A percentile compares a stretch with the other conserved stretches of the same genome.
Evolutionary conservation across 352 stramenopile genomes (phyloP).

Genomic region (Globisporangium nodosum): DNA sequence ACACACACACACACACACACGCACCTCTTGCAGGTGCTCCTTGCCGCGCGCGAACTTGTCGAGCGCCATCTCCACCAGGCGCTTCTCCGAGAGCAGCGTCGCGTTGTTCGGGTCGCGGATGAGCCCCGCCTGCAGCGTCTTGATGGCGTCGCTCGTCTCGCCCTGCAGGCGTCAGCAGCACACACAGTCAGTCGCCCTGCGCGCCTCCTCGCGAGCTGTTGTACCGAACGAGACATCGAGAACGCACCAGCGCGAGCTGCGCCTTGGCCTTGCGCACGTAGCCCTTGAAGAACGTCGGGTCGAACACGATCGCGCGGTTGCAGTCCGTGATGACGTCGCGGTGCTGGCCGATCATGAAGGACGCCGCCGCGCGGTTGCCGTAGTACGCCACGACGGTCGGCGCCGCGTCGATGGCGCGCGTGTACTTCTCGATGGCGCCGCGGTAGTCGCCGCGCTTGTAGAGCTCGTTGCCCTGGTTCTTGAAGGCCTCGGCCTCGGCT

Average conservation of each 20-base stretch:
- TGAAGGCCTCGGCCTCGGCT: slow-evolving; percentile 69
- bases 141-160: slow-evolving; percentile 60
- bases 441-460: slow-evolving; percentile 91
- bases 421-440: slow-evolving; percentile 87
- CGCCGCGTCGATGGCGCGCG: slow-evolving; percentile 85
- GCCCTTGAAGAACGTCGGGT: slow-evolving; percentile 87
- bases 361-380: slow-evolving; percentile 87
- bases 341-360: slow-evolving; percentile 88
- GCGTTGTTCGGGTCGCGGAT: slow-evolving; percentile 76
- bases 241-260: slow-evolving; percentile 65
- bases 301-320: slow-evolving; percentile 86
- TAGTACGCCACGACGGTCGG: slow-evolving; percentile 85
- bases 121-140: slow-evolving; percentile 70
- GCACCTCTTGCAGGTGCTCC: slow-evolving; percentile 60
- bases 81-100: slow-evolving; percentile 71
- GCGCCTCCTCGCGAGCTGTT: neutral
- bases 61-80: slow-evolving; percentile 71
- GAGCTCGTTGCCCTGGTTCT: slow-evolving; percentile 86
- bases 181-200: neutral
- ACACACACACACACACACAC: slow-evolving; percentile 4
- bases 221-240: no score
- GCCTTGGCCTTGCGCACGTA: slow-evolving; percentile 89
- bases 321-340: slow-evolving; percentile 90
- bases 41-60: slow-evolving; percentile 73
- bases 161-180: slow-evolving; percentile 28